Evolutionary conservation across 2,329 filamentous ascomycete species (phyloP).

Genomic region (Meredithiella fracta): DNA sequence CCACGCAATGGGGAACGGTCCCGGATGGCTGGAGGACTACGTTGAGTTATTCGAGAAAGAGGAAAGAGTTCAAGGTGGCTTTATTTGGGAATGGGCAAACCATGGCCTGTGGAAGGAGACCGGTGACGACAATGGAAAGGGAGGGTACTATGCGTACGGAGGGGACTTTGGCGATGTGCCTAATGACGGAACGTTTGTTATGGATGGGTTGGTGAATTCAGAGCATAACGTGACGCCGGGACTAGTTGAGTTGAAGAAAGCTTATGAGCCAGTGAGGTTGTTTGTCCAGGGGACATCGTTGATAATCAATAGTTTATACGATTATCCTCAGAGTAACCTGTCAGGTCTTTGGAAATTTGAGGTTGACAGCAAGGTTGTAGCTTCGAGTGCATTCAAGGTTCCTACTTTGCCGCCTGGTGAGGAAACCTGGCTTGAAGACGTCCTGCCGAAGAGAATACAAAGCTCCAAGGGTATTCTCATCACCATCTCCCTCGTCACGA

Average conservation of each 20-base stretch:
- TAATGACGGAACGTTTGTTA: slow-evolving; percentile 42
- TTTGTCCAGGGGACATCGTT: slow-evolving; percentile 27
- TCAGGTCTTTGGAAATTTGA: slow-evolving; percentile 12
- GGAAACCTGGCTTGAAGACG: not conserved
- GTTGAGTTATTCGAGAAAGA: slow-evolving; percentile 45
- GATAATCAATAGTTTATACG: slow-evolving; percentile 36
- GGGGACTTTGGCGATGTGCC: slow-evolving; percentile 46
- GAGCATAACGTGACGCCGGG: slow-evolving; percentile 36
- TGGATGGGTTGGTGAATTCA: slow-evolving; percentile 36
- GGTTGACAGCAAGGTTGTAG: not conserved
- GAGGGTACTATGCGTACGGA: slow-evolving; percentile 37
- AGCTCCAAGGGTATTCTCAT: slow-evolving; percentile 17
- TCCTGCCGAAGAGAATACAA: not conserved
- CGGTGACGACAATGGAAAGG: slow-evolving; percentile 22
- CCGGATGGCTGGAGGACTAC: slow-evolving; percentile 51
- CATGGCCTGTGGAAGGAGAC: slow-evolving; percentile 32
- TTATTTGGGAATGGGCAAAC: slow-evolving; percentile 49
- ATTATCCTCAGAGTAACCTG: slow-evolving; percentile 29
- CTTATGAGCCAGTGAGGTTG: slow-evolving; percentile 41
- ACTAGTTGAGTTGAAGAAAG: slow-evolving; percentile 38
- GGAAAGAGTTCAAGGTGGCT: slow-evolving; percentile 39
- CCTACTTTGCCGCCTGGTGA: not conserved
- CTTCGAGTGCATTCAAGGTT: not conserved
- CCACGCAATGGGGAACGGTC: slow-evolving; percentile 46
- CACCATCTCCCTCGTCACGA: slow-evolving; percentile 16